Evolutionary conservation across 2,329 filamentous ascomycete species (phyloP), one percentile per base, ranked within the genome.

Genomic region (Dothideomycetes sp.): DNA sequence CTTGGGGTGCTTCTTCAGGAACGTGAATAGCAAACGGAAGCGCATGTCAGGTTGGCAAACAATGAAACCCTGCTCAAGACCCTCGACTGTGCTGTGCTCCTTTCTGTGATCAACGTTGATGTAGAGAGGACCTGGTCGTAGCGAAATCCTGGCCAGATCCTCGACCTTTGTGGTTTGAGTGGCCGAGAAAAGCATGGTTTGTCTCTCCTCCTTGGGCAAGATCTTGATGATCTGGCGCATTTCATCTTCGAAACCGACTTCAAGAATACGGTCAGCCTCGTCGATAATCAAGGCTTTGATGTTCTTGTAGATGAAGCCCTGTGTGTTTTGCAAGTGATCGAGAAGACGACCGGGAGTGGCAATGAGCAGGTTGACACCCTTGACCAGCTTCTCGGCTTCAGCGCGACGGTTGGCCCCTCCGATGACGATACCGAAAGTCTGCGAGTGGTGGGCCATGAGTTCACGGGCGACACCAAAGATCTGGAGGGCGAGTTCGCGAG

Each of bases 91-190:
- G 56, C 82, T 87, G 64, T 85, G 84, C 62, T 93, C 80, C 65
- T 93, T 84, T 55, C 80, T 70, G 61, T 94, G 77, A 58, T 96
- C 89, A 44, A 98, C 91, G 58, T 96, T 95, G 71, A 98, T 91
- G 64, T 95, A 96, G 10, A 98, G 69, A 2, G 91, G 91, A 2
- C 89, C 88, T 1, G 86, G 82, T 24, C 87, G 78, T 33, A 98
- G 73, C 4, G 91, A 98, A 58, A 98, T 94, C 48, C 91, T 75
- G 1, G 91, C 91, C 41, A 98, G 73, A 63, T 98, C 91, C 64
- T 96, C 89, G 51, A 98, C 91, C 67, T 98, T 96, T 42, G 89
- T 96, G 3, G 91, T 98, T 64, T 96, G 91, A 4, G 91, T 98
- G 11, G 91, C 91, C 11, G 87, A 95, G 71, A 98, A 98, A n/a